Base-by-base conservation (phyloP, 2,329 filamentous ascomycete species). In the Apiospora sp. region DNA sequence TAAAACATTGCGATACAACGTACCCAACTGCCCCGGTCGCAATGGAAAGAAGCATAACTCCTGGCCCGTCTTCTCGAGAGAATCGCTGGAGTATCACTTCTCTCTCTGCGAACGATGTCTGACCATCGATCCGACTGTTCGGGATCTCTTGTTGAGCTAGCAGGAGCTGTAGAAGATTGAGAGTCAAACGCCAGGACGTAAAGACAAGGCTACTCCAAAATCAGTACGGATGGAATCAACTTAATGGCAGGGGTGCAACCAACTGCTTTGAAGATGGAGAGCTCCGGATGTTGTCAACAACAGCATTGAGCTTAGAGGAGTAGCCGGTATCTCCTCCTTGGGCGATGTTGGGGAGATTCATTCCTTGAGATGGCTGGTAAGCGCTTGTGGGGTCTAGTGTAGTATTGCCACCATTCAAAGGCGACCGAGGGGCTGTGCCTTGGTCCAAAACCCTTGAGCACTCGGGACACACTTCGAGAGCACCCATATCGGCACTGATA, bases 21-120 rank as follows among this genome's bases (percentile, higher is more conserved):
- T 49, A 69, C 72, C 72, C 72, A 19, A 73, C 72, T 51, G 72
- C 72, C 1, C 72, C 72, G 0, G 72, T 73, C 4, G 61, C 72
- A 5, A 73, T 37, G 8, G 72, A 71, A 41, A 73, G 46, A 2
- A 73, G 49, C 0, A 73, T 27, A 8, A 71, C 48, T 1, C 48
- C 43, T 4, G 30, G 46, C 3, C 64, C 64, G 5, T 16, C 34
- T 2, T 27, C n/a, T 3, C 16, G 43, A 3, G 51, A 27, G 27
- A 64, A 72, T 12, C 37, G 30, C 3, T 37, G n/a, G 48, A 72
- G 37, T 3, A 64, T 43, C 10, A 13, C 1, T 22, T 61, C 41
- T 54, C 72, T 58, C 19, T 73, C 61, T 5, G 3, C 27, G 14
- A 71, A 48, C 3, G 58, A 19, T 0, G 67, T 43, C 10, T 34